Percentiles rank a stretch among this genome's conserved stretches.
Conservation (phyloP, 306 rosid species). For the Citrullus amarus region DNA sequence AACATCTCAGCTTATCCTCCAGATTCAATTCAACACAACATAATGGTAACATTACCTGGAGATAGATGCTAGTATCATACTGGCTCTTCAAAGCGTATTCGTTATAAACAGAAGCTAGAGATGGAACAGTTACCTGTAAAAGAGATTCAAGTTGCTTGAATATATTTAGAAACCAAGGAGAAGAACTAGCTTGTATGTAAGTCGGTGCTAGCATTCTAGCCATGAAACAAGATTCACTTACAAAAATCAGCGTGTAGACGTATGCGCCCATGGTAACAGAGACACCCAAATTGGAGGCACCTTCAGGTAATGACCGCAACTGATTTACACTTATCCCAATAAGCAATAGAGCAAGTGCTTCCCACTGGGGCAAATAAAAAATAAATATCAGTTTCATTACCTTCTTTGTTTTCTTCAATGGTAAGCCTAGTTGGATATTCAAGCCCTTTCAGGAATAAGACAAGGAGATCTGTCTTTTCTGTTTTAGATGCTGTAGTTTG, state of each 20-base stretch:
- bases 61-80: constrained; percentile 97
- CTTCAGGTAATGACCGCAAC: constrained; percentile 75
- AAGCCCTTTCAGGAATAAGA: background rate
- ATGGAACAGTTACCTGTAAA: constrained; percentile 90
- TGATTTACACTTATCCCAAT: constrained; percentile 96
- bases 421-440: background rate
- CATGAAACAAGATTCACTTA: constrained; percentile 29
- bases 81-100: constrained; percentile 99
- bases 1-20: background rate
- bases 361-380: constrained; percentile 60
- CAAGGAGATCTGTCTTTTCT: background rate
- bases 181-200: background rate
- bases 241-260: constrained; percentile 65
- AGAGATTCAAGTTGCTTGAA: constrained; percentile 3
- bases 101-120: constrained; percentile 92
- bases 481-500: background rate
- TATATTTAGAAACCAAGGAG: background rate
- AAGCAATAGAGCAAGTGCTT: constrained; percentile 91
- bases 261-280: constrained; percentile 78
- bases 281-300: constrained; percentile 51
- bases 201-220: background rate
- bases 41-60: constrained; percentile 49
- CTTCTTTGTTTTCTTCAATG: background rate
- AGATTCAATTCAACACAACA: background rate
- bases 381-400: constrained; percentile 5